phyloP scores from a whole-genome alignment of 1,284 basidiomycete species.

The Vanrija sp. region DNA sequence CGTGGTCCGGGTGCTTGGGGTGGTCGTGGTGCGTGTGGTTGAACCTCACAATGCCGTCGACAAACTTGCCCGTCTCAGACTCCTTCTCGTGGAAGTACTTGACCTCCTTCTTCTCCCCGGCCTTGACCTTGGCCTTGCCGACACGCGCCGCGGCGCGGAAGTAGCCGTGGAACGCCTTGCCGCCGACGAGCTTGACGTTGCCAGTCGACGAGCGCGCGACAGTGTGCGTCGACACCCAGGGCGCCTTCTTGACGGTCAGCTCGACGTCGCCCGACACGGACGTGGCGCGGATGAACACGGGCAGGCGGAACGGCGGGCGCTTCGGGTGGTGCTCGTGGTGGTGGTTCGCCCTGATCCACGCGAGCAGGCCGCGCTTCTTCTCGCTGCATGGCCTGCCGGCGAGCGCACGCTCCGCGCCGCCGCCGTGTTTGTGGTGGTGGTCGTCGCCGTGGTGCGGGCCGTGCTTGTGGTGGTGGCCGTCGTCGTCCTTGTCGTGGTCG shows the following conservation, averaged over 20 bases:
- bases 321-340: neutral
- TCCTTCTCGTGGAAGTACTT: constrained; percentile 20
- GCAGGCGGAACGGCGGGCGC: constrained; percentile 14
- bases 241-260: constrained; percentile 18
- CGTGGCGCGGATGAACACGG: constrained; percentile 25
- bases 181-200: constrained; percentile 41
- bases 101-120: constrained; percentile 23
- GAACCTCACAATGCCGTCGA: constrained; percentile 25
- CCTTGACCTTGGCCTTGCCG: constrained; percentile 19
- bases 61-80: constrained; percentile 17
- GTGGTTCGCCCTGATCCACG: neutral
- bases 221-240: constrained; percentile 37
- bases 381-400: too few species aligned
- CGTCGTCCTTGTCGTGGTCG: constrained; percentile 6
- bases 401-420: neutral
- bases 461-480: constrained; percentile 6
- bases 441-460: constrained; percentile 7
- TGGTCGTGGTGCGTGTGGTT: constrained; percentile 1
- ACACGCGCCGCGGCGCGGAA: constrained; percentile 23
- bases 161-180: constrained; percentile 24
- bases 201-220: constrained; percentile 50
- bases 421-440: constrained; percentile 16
- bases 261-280: constrained; percentile 25
- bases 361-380: neutral
- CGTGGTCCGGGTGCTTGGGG: constrained; percentile 1